Evolutionary conservation across 768 basidiomycete species (phyloP), one percentile per base, ranked within the genome.

Genomic region (Grammothele lineata): DNA sequence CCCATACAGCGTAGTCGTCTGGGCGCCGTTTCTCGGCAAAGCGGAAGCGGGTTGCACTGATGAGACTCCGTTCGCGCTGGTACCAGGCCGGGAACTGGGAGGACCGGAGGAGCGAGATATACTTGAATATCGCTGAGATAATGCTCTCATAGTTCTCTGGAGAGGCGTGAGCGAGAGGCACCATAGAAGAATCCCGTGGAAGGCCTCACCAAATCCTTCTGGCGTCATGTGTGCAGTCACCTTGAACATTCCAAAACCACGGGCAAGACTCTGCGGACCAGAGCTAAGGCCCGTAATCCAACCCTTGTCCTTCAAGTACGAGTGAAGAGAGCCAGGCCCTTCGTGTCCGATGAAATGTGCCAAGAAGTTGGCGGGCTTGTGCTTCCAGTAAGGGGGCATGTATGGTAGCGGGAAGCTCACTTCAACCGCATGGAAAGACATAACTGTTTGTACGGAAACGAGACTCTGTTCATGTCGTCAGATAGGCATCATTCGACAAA

Each of bases 231-330:
- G 69, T 19, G 87, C 71, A 2, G 82, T 85, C n/a, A 88, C 65
- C 62, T 89, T 93, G 70, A 96, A 90, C 75, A 90, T 85, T 33
- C 83, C 87, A 61, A 97, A 92, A 0, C 92, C 91, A 52, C 89
- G 77, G 17, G 78, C 89, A 5, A 90, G 75, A 26, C 73, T 69
- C 55, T 87, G 85, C 3, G 78, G 73, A 1, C 87, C 91, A 36
- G 82, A 74, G 45, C 75, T 80, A 40, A 98, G 70, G 11, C 73
- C 72, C 23, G 84, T 91, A 30, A 87, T 76, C 92, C 92, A 95
- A 2, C 91, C 89, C 59, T 85, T 87, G 51, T 75, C 73, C 69
- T 95, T 98, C 47, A 99, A 74, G 62, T 92, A 92, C 1, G 92
- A 90, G 57, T 89, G 77, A 24, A 98, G 68, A 1, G 95, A 97